These are phyloP conservation scores for Barnettozyma hawaiiensis DNA, from an alignment of 1,139 yeast species.

Conservation along the genomic window DNA sequence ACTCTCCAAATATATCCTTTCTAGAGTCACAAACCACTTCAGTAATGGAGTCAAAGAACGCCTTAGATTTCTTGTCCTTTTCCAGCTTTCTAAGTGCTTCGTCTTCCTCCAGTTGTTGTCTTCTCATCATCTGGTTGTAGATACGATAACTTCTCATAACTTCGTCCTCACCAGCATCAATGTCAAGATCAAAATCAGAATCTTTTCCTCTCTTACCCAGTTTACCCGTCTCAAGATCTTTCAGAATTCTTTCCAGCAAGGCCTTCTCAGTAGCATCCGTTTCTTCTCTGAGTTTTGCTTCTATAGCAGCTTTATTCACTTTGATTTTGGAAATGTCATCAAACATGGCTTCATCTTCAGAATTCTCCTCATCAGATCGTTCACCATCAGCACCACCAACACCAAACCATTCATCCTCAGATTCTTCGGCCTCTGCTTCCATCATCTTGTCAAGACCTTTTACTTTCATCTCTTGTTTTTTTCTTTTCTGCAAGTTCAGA, in stretches of 20 bases:
- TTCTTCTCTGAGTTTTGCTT: constrained; percentile 58
- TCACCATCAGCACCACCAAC: constrained; percentile 82
- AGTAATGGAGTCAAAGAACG: constrained; percentile 69
- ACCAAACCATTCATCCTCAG: constrained; percentile 95
- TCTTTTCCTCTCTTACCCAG: constrained; percentile 59
- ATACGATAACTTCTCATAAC: constrained; percentile 40
- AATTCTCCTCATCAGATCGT: constrained; percentile 55
- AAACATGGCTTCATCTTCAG: constrained; percentile 77
- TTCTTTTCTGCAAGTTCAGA: constrained; percentile 37
- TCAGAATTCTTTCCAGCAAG: constrained; percentile 67
- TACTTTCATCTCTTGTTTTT: constrained; percentile 33
- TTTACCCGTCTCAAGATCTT: constrained; percentile 79
- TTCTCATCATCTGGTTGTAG: constrained; percentile 49
- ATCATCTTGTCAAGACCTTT: constrained; percentile 31
- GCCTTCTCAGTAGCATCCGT: constrained; percentile 65
- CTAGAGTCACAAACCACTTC: constrained; percentile 36
- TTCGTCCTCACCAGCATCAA: constrained; percentile 59
- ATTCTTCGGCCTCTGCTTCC: constrained; percentile 79
- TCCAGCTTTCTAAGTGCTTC: constrained; percentile 45
- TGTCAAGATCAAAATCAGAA: constrained; percentile 56
- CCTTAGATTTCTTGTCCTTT: constrained; percentile 55
- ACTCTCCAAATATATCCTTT: constrained; percentile 16
- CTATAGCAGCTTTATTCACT: constrained; percentile 54
- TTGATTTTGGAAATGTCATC: constrained; percentile 64
- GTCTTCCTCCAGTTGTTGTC: constrained; percentile 49